These are phyloP conservation scores for Xylariaceae sp. DNA, from an alignment of 2,329 filamentous ascomycete species.

Conservation along the genomic window DNA sequence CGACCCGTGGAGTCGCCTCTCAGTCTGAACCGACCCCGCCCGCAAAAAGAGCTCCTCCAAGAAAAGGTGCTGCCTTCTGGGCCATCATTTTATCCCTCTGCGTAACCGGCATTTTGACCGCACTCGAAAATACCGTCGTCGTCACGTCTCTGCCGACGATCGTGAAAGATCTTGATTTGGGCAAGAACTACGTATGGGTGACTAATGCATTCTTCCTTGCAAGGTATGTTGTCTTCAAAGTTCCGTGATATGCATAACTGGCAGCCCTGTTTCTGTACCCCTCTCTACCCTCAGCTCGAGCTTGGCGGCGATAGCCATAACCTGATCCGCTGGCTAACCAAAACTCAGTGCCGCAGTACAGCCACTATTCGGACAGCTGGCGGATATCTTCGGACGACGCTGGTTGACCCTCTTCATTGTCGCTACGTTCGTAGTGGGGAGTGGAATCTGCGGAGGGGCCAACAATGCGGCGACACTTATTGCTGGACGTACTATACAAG, in stretches of 20 bases:
- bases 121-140: slow-evolving; percentile 21
- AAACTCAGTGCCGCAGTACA: slow-evolving; percentile 39
- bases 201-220: slow-evolving; percentile 16
- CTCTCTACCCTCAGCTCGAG: too few relatives aligned
- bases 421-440: slow-evolving; percentile 41
- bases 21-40: not conserved
- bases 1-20: not conserved
- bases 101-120: slow-evolving; percentile 9
- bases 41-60: too few relatives aligned
- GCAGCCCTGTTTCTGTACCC: too few relatives aligned
- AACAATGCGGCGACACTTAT: slow-evolving; percentile 38
- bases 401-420: slow-evolving; percentile 33
- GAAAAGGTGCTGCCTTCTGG: slow-evolving; percentile 2
- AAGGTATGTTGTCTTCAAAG: too few relatives aligned
- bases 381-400: slow-evolving; percentile 43
- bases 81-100: not conserved
- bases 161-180: slow-evolving; percentile 6
- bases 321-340: too few relatives aligned
- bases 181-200: slow-evolving; percentile 20
- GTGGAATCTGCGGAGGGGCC: slow-evolving; percentile 40
- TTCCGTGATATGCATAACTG: too few relatives aligned
- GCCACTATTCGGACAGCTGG: slow-evolving; percentile 41
- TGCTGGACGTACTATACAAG: slow-evolving; percentile 37
- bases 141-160: slow-evolving; percentile 23
- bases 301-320: too few relatives aligned